A percentile compares a stretch with the other conserved stretches of the same genome.
These are phyloP conservation scores for Gossypium turneri DNA, from an alignment of 345 rosid species.

Conservation along the genomic window DNA sequence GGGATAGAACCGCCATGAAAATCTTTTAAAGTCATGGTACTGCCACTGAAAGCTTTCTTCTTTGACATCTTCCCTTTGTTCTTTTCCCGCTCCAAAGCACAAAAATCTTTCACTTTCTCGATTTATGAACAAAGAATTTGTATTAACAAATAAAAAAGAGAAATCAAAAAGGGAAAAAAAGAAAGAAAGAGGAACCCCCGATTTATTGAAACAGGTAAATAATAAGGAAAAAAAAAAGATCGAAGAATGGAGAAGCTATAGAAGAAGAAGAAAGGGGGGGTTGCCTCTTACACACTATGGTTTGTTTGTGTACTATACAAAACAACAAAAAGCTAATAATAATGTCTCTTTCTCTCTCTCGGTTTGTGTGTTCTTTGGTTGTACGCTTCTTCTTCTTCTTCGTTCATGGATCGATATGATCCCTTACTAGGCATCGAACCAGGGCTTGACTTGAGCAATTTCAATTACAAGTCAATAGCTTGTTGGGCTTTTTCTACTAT, in stretches of 20 bases:
- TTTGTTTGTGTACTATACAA: not conserved
- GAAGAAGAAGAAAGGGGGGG: not conserved
- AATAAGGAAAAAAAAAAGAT: not conserved
- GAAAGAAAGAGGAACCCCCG: not conserved
- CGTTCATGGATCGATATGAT: not conserved
- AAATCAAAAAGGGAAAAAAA: too few species aligned
- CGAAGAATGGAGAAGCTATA: not conserved
- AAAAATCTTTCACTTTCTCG: not conserved
- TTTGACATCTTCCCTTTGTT: slow-evolving; percentile 55
- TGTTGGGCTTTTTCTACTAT: not conserved
- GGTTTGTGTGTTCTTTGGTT: not conserved
- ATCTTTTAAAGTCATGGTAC: slow-evolving; percentile 85
- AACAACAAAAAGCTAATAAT: not conserved
- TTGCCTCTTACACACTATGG: slow-evolving; percentile 3
- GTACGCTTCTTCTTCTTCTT: not conserved
- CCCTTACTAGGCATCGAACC: not conserved
- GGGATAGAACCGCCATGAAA: slow-evolving; percentile 95
- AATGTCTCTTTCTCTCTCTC: not conserved
- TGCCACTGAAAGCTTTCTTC: slow-evolving; percentile 65
- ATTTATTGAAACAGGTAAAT: not conserved
- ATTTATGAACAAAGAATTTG: not conserved
- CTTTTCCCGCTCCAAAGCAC: not conserved
- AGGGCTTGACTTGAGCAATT: not conserved
- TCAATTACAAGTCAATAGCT: not conserved
- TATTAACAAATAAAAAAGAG: not conserved